Evolutionary conservation across 1,284 basidiomycete species (phyloP).

Genomic region (Microbotryum violaceum): DNA sequence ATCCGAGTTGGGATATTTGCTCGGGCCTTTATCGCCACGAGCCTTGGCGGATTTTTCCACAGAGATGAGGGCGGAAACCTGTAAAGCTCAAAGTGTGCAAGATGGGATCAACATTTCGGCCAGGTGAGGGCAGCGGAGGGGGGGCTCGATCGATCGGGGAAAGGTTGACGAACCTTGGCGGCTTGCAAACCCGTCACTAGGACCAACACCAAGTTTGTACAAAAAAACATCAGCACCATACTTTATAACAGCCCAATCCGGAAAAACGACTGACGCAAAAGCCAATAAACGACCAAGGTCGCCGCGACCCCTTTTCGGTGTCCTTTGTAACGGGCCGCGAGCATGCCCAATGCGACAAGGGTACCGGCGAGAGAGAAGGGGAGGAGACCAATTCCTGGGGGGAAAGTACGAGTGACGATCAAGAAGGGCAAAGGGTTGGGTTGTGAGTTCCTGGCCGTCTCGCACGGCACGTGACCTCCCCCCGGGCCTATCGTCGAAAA

Average conservation of each 20-base stretch:
- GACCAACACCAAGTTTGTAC: too few species aligned
- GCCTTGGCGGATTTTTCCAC: neutral
- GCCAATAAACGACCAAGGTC: constrained; percentile 2
- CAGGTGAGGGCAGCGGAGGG: too few species aligned
- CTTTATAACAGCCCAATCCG: neutral
- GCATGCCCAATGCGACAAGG: neutral
- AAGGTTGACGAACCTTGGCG: neutral
- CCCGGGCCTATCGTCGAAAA: too few species aligned
- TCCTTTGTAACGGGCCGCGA: neutral
- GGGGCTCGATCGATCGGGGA: neutral
- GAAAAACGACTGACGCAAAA: neutral
- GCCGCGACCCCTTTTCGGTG: neutral
- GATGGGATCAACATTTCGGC: too few species aligned
- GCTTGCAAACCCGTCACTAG: constrained; percentile 2
- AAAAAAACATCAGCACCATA: too few species aligned
- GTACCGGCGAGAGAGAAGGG: neutral
- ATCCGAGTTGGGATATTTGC: constrained; percentile 5
- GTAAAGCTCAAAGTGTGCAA: too few species aligned
- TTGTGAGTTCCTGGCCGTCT: too few species aligned
- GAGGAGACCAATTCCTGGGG: neutral
- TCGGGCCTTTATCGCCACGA: neutral
- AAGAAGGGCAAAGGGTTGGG: too few species aligned
- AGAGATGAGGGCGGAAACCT: neutral
- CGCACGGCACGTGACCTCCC: too few species aligned
- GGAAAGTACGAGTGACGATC: too few species aligned